A percentile compares a stretch with the other conserved stretches of the same genome.
Conservation (phyloP, 2,329 filamentous ascomycete genomes). For the Pestalotiopsis sp. region DNA sequence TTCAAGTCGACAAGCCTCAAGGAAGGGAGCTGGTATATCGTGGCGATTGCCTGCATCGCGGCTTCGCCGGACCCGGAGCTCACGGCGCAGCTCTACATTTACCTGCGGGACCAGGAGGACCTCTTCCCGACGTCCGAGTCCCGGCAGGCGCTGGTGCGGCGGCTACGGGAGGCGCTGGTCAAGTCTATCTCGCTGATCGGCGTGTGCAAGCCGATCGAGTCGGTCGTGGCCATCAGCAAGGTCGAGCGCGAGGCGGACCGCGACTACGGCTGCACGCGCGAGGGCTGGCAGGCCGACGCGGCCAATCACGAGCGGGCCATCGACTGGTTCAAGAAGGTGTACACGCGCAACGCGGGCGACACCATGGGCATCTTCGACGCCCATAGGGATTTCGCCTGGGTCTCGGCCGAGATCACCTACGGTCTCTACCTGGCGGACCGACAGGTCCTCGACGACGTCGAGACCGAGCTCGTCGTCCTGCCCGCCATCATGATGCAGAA, state of each 20-base stretch:
- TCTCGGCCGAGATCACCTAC: conserved; percentile 56
- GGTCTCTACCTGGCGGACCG: conserved; percentile 59
- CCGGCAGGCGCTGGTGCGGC: conserved; percentile 47
- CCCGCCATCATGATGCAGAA: conserved; percentile 60
- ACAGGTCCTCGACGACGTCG: conserved; percentile 51
- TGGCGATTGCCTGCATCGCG: conserved; percentile 39
- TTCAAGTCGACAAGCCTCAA: conserved; percentile 15
- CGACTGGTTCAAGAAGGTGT: conserved; percentile 58
- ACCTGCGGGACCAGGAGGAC: conserved; percentile 50
- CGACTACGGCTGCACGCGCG: conserved; percentile 54
- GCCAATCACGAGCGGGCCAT: conserved; percentile 53
- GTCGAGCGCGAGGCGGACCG: conserved; percentile 54
- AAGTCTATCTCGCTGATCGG: conserved; percentile 60
- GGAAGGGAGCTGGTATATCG: conserved; percentile 23
- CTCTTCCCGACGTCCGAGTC: conserved; percentile 38
- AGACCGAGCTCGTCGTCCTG: conserved; percentile 56
- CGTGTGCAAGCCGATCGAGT: conserved; percentile 63
- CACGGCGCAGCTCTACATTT: conserved; percentile 53
- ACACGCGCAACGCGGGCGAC: conserved; percentile 45
- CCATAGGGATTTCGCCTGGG: conserved; percentile 45
- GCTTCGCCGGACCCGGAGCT: conserved; percentile 33
- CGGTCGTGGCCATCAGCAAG: conserved; percentile 54
- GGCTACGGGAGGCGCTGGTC: conserved; percentile 58
- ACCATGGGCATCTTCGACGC: conserved; percentile 35
- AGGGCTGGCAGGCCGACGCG: conserved; percentile 58